Percentiles rank a stretch among this genome's conserved stretches.
phyloP scores from a whole-genome alignment of 192 early-diverging fungal species.

The Backusella luteola region DNA sequence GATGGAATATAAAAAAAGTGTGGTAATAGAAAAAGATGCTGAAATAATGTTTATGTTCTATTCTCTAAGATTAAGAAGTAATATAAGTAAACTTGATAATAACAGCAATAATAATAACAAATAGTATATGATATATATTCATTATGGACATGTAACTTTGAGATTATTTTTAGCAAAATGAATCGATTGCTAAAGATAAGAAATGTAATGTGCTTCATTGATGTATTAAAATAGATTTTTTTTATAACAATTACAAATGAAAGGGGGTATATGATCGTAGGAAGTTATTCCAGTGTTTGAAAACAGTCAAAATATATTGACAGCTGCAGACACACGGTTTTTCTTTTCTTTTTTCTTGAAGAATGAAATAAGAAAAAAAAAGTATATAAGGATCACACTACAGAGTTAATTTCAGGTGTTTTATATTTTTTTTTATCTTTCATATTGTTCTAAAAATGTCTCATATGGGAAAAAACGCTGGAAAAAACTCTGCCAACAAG shows the following conservation, averaged over 20 bases:
- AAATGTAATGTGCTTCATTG: neutral
- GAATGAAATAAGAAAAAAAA: neutral
- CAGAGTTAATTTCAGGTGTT: neutral
- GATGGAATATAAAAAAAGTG: neutral
- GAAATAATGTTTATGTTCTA: neutral
- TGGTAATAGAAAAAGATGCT: neutral
- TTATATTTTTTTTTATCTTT: neutral
- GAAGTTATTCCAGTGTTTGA: neutral
- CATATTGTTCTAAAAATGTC: neutral
- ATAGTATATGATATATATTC: neutral
- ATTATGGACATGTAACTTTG: neutral
- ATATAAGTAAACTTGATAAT: neutral
- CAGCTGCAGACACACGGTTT: neutral
- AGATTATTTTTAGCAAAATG: neutral
- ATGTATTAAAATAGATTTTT: conserved; percentile 7
- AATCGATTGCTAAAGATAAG: neutral
- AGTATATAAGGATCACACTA: neutral
- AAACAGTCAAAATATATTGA: conserved; percentile 1
- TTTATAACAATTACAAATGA: neutral
- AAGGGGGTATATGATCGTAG: neutral
- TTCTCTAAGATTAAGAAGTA: neutral
- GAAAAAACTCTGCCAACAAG: neutral
- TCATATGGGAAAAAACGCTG: neutral
- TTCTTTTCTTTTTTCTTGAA: neutral
- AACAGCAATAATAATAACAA: neutral